Conservation (phyloP, 352 stramenopile species). For the Phytophthora hybrid region DNA sequence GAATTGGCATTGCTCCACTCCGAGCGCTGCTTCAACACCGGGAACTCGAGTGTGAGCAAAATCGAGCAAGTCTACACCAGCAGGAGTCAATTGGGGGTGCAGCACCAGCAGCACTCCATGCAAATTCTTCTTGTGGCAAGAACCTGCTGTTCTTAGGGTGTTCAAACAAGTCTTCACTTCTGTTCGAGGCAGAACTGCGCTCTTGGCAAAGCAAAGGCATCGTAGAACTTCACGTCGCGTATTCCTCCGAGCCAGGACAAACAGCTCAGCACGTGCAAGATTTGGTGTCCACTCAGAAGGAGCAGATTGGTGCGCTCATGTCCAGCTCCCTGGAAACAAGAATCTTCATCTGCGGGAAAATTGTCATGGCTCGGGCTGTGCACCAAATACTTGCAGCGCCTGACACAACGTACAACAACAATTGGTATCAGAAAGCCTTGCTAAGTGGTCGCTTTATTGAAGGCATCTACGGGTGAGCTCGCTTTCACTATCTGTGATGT, state of each 20-base stretch:
- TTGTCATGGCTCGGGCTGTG: conserved; percentile 28
- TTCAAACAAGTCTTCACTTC: conserved; percentile 33
- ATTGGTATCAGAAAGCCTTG: conserved; percentile 27
- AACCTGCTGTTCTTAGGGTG: conserved; percentile 50
- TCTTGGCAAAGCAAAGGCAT: conserved; percentile 41
- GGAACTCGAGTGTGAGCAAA: conserved; percentile 20
- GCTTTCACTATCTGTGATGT: neutral
- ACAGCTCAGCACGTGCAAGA: conserved; percentile 38
- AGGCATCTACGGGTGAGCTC: conserved; percentile 20
- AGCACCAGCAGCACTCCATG: neutral
- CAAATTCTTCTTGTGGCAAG: neutral
- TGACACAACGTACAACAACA: neutral
- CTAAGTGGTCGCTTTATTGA: conserved; percentile 35
- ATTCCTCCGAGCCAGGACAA: conserved; percentile 25
- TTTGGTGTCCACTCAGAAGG: conserved; percentile 26
- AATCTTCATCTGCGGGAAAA: conserved; percentile 41
- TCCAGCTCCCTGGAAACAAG: neutral
- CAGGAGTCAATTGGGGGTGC: neutral
- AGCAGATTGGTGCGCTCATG: conserved; percentile 36
- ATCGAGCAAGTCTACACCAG: neutral
- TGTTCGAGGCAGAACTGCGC: conserved; percentile 49
- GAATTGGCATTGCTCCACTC: conserved; percentile 94
- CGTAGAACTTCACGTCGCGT: conserved; percentile 38
- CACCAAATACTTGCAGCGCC: conserved; percentile 16
- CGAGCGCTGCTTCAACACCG: conserved; percentile 55